Conservation (phyloP, 2,329 filamentous ascomycete genomes). For the Aureobasidium mangrovei region DNA sequence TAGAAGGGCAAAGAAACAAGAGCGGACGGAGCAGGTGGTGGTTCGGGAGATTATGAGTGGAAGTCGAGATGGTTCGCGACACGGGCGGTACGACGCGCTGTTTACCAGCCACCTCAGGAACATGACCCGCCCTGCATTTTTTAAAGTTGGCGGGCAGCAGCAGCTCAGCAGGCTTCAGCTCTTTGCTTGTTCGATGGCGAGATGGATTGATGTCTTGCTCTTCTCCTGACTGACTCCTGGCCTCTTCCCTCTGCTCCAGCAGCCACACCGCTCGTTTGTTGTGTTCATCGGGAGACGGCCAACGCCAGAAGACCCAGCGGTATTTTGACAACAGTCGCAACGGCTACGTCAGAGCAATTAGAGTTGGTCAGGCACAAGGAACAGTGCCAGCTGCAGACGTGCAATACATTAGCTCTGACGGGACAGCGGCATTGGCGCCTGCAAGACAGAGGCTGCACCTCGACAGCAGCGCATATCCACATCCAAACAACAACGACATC, state of each 20-base stretch:
- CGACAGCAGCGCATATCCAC: not conserved
- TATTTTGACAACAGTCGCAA: conserved; percentile 12
- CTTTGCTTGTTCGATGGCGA: not conserved
- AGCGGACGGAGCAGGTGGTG: not conserved
- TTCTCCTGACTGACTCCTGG: not conserved
- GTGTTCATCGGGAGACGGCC: conserved; percentile 9
- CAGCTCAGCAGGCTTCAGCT: conserved; percentile 1
- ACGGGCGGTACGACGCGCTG: not conserved
- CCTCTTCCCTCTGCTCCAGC: not conserved
- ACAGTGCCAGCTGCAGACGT: not conserved
- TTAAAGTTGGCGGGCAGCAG: not conserved
- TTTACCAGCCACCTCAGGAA: conserved; percentile 9
- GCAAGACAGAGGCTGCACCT: not conserved
- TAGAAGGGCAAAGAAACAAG: not conserved
- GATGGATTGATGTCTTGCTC: not conserved
- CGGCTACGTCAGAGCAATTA: conserved; percentile 10
- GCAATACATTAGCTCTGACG: not conserved
- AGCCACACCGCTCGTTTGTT: conserved; percentile 6
- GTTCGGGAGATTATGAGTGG: not conserved
- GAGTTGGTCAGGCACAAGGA: not conserved
- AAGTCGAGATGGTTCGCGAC: not conserved
- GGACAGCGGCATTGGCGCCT: not conserved
- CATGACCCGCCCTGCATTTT: not conserved
- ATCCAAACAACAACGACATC: not conserved
- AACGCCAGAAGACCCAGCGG: conserved; percentile 6